Base-by-base conservation (phyloP, 371 early-diverging fungal species). In the Amoeboaphelidium occidentale region DNA sequence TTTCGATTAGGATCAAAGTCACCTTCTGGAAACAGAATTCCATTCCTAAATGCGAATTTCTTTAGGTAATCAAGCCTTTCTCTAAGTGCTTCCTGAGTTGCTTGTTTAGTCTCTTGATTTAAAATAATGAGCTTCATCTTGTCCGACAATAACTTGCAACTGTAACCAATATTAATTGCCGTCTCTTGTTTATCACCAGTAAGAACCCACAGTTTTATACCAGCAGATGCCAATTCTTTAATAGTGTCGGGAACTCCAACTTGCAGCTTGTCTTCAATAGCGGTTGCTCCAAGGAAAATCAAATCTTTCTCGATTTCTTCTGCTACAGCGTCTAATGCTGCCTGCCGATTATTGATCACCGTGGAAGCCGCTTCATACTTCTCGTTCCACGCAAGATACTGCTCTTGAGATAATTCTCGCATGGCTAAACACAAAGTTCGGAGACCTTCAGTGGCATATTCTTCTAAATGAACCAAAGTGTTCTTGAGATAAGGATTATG, bases 211-310 rank as follows among this genome's bases (percentile, higher is more conserved):
- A 94, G 76, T 54, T 78, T 81, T 41, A 69, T 54, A 32, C 57
- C 57, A 17, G 62, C 62, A 57, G 82, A 79, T 48, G 80, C 82
- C 46, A 98, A 65, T n/a, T 84, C 84, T 56, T 81, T 75, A 51
- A 99, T 90, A 0, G 98, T 91, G 52, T 91, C 86, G 3, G 91
- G 88, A 0, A 96, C 98, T 51, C 88, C 88, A 51, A 94, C 96
- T 70, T 97, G 97, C 6, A 99, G 66, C 60, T 81, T 81, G 63
- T 98, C 99, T 67, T 98, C 98, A 57, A 99, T 94, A 14, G 96
- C 97, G 2, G 97, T 93, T 0, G 93, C 89, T 10, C 98, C 99
- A 25, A 97, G 55, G 51, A 91, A 64, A 42, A 79, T 76, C 57
- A 96, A 54, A 49, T 90, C 75, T 56, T 82, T 78, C 57, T 96